A percentile compares a stretch with the other conserved stretches of the same genome.
phyloP scores from a whole-genome alignment of 1,139 yeast genomes.

The Magnusiomyces sp. region DNA sequence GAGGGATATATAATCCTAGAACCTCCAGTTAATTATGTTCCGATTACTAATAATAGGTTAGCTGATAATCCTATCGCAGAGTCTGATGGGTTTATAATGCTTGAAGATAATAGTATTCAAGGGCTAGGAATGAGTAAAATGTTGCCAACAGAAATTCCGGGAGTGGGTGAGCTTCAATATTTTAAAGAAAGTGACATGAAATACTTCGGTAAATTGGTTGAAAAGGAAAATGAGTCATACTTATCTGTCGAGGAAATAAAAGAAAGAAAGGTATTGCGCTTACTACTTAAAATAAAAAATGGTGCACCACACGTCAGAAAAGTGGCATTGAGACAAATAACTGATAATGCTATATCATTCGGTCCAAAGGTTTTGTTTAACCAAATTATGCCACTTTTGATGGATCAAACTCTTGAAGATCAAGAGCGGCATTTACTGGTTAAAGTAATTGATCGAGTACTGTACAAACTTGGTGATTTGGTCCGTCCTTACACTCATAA shows the following conservation, averaged over 20 bases:
- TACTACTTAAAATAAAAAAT: constrained; percentile 65
- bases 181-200: constrained; percentile 67
- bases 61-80: constrained; percentile 24
- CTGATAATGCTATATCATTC: constrained; percentile 53
- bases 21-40: constrained; percentile 44
- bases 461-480: constrained; percentile 54
- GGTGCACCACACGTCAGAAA: constrained; percentile 65
- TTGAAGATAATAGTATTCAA: constrained; percentile 26
- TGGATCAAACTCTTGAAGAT: constrained; percentile 68
- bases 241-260: constrained; percentile 46
- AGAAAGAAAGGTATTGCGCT: constrained; percentile 54
- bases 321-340: constrained; percentile 57
- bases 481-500: constrained; percentile 69
- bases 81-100: constrained; percentile 29
- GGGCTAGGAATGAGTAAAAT: constrained; percentile 24
- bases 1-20: constrained; percentile 42
- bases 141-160: constrained; percentile 53
- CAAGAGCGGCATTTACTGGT: constrained; percentile 78
- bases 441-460: constrained; percentile 62
- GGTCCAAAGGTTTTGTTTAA: constrained; percentile 68
- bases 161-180: constrained; percentile 52
- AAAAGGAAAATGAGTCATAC: constrained; percentile 26
- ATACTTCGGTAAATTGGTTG: constrained; percentile 58
- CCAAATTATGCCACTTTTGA: constrained; percentile 61
- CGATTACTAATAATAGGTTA: constrained; percentile 21